Evolutionary conservation across 1,284 basidiomycete genomes (phyloP).

Genomic region (Amylostereum areolatum): DNA sequence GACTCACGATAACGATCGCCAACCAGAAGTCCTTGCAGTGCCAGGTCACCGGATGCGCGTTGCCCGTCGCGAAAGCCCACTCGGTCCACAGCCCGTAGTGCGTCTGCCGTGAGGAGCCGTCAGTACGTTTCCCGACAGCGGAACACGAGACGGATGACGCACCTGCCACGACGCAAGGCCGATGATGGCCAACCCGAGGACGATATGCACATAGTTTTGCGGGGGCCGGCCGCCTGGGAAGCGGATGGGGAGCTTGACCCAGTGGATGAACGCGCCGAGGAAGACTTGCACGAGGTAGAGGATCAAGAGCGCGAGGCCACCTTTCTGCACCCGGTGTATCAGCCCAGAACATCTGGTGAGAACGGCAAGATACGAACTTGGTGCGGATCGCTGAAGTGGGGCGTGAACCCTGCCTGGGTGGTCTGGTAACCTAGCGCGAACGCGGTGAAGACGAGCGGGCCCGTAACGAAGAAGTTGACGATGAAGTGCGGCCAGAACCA

Average conservation of each 20-base stretch:
- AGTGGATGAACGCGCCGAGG: slow-evolving; percentile 50
- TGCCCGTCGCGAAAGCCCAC: slow-evolving; percentile 32
- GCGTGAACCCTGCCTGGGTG: neutral
- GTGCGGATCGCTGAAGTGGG: slow-evolving; percentile 37
- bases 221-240: slow-evolving; percentile 36
- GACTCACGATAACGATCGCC: slow-evolving; percentile 40
- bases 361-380: slow-evolving; percentile 17
- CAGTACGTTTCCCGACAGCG: neutral
- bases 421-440: neutral
- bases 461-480: neutral
- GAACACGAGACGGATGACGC: neutral
- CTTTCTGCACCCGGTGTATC: slow-evolving; percentile 27
- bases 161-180: slow-evolving; percentile 44
- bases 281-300: slow-evolving; percentile 48
- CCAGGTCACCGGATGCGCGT: slow-evolving; percentile 30
- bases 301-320: slow-evolving; percentile 51
- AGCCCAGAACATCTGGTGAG: neutral
- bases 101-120: slow-evolving; percentile 22
- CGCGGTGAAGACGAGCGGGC: neutral
- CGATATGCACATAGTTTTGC: slow-evolving; percentile 43
- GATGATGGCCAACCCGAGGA: slow-evolving; percentile 40
- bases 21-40: slow-evolving; percentile 43
- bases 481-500: neutral
- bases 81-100: slow-evolving; percentile 43
- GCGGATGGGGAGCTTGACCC: slow-evolving; percentile 33